Percentiles rank a stretch among this genome's conserved stretches.
These are phyloP conservation scores for Podaxis rugospora DNA, from an alignment of 768 basidiomycete species.

Conservation along the genomic window DNA sequence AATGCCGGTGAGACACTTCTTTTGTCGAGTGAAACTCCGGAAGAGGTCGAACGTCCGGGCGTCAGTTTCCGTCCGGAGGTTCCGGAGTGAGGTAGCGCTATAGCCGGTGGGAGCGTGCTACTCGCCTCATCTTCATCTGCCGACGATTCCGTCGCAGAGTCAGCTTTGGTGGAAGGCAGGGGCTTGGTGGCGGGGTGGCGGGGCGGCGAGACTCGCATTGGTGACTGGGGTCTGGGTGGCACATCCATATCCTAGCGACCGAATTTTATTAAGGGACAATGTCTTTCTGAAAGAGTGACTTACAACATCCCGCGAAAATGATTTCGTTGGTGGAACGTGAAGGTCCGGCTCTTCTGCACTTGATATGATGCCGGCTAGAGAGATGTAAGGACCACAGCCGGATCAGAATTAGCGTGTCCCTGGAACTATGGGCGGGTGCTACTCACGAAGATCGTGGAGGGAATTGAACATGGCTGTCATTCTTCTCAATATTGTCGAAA, in stretches of 20 bases:
- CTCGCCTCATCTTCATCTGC: slow-evolving; percentile 15
- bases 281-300: neutral
- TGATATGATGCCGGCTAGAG: slow-evolving; percentile 47
- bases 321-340: slow-evolving; percentile 15
- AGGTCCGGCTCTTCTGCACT: slow-evolving; percentile 43
- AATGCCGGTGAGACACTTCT: neutral
- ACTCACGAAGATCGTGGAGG: slow-evolving; percentile 60
- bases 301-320: neutral
- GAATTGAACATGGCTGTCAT: slow-evolving; percentile 73
- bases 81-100: neutral
- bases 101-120: neutral
- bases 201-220: neutral
- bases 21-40: neutral
- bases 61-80: neutral
- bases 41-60: neutral
- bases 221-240: neutral
- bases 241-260: neutral
- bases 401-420: slow-evolving; percentile 12
- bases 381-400: slow-evolving; percentile 7
- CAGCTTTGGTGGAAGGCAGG: slow-evolving; percentile 19
- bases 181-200: neutral
- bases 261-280: neutral
- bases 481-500: slow-evolving; percentile 63
- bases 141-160: slow-evolving; percentile 48
- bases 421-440: slow-evolving; percentile 9